Evolutionary conservation across 1,139 yeast species (phyloP), one percentile per base, ranked within the genome.

Genomic region (Protomyces inouyei): DNA sequence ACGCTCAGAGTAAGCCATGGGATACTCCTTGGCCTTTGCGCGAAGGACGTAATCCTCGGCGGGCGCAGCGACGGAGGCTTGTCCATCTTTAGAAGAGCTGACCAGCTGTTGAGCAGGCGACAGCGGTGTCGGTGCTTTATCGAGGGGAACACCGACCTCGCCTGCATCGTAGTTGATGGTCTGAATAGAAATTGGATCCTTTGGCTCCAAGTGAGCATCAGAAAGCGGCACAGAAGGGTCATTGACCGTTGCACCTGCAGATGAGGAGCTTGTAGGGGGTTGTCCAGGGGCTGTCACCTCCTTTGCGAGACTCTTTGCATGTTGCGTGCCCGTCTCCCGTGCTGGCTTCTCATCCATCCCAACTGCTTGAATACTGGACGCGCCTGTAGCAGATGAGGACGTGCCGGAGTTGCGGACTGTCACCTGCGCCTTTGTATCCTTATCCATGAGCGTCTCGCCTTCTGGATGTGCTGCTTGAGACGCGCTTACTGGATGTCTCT

Each of bases 1-100:
- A 9, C 63, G 56, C 36, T 59, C 63, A 12, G 63, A 59, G 25
- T 59, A 59, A 10, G 63, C 57, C 38, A 25, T 45, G 14, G 57
- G 57, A 21, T 59, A 59, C 16, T 23, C 40, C 36, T 38, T 57
- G 14, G 61, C 46, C 40, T 57, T 40, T 10, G 55, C 61, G 6
- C 43, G 38, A 36, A 57, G 48, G 6, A 54, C 55, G 36, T 51
- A 32, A 35, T 51, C 48, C n/a, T 43, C 48, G 18, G n/a, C 16
- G 25, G 12, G 23, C 3, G 48, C 48, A 10, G 28, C 48, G 12
- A 6, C 25, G 4, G 16, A 4, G 9, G 25, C 25, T n/a, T 9
- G 14, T 3, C 25, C 48, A 3, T 16, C 25, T 16, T 6, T n/a
- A 4, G 48, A 43, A 12, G 23, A n/a, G 8, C 23, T n/a, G 21